Conservation (phyloP, 225 moss, liverwort and hornwort species). For the Polytrichum commune region DNA sequence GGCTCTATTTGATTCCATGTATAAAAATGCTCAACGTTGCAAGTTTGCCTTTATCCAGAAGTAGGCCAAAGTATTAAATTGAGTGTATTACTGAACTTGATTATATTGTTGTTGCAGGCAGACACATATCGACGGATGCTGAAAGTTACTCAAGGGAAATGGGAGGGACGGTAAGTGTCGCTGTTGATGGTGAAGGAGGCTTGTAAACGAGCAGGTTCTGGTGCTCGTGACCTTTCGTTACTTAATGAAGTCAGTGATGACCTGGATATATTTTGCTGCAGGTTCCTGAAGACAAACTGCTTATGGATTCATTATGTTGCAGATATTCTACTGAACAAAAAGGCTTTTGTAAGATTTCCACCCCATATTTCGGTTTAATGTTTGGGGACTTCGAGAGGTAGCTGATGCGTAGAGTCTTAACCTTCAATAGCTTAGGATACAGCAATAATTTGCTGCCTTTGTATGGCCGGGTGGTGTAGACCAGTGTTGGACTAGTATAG, state of each 20-base stretch:
- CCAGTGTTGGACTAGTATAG: too few species aligned
- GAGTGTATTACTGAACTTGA: background rate
- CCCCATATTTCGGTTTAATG: background rate
- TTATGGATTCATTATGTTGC: conserved; percentile 90
- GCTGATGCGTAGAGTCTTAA: too few species aligned
- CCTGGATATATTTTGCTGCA: conserved; percentile 27
- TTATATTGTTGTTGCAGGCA: conserved; percentile 48
- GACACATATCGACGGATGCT: conserved; percentile 92
- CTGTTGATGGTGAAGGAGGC: background rate
- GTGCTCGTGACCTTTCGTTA: too few species aligned
- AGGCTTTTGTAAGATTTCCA: conserved; percentile 65
- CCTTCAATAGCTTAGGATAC: too few species aligned
- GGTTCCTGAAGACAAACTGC: conserved; percentile 90
- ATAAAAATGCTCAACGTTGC: too few species aligned
- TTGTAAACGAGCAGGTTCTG: background rate
- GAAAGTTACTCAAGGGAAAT: conserved; percentile 63
- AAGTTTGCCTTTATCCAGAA: too few species aligned
- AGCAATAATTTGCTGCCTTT: too few species aligned
- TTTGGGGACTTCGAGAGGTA: too few species aligned
- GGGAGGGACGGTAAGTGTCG: conserved; percentile 83
- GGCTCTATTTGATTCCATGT: too few species aligned
- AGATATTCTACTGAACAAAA: conserved; percentile 71
- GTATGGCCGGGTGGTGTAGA: too few species aligned
- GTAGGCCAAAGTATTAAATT: too few species aligned
- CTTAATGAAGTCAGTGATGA: too few species aligned